Evolutionary conservation across 2,329 filamentous ascomycete species (phyloP).

Genomic region (Thielaviopsis cerberus): DNA sequence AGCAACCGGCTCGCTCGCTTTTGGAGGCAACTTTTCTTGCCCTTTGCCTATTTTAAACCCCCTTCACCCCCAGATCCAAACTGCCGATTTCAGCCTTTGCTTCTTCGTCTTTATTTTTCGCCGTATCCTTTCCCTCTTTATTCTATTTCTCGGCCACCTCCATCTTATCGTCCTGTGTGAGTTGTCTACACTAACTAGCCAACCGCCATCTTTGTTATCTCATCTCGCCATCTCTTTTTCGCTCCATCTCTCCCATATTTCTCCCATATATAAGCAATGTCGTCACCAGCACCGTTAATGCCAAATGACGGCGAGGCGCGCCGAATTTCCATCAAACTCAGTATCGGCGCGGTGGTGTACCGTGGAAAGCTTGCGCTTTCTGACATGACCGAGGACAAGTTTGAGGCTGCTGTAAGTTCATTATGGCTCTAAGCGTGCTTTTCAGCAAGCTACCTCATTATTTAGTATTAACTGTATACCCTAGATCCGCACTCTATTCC

Average conservation of each 20-base stretch:
- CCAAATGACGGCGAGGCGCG: background rate
- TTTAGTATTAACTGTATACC: conserved; percentile 4
- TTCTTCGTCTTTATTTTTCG: background rate
- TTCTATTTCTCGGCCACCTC: background rate
- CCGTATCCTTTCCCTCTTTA: background rate
- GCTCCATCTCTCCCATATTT: background rate
- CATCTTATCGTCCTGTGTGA: no score
- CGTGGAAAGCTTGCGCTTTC: background rate
- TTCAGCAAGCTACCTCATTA: conserved; percentile 13
- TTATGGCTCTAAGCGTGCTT: no score
- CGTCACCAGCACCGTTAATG: background rate
- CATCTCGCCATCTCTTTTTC: no score
- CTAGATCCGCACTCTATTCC: conserved; percentile 52
- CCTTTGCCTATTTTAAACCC: background rate
- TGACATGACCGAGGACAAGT: conserved; percentile 35
- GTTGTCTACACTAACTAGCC: no score
- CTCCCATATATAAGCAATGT: conserved; percentile 2
- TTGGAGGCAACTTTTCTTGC: background rate
- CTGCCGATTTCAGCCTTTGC: background rate
- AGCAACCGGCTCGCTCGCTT: background rate
- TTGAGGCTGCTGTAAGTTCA: conserved; percentile 66
- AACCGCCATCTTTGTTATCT: no score
- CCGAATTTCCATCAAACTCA: conserved; percentile 1
- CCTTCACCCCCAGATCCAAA: background rate
- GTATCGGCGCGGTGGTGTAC: background rate